phyloP scores from a whole-genome alignment of 345 rosid species.

The Dovyalis caffra region DNA sequence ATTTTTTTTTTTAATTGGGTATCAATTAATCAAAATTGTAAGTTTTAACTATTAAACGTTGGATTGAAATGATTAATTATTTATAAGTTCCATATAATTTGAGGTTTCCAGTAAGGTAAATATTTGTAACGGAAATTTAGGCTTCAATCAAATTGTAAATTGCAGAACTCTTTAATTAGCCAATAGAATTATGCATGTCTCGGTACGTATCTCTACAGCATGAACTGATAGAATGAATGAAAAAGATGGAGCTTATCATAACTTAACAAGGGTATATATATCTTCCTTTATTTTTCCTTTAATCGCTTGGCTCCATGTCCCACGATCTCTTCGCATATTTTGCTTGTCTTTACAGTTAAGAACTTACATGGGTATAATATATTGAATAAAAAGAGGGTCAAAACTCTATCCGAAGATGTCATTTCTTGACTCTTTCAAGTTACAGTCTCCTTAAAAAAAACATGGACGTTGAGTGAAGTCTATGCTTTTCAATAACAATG shows the following conservation, averaged over 20 bases:
- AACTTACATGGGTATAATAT: background rate
- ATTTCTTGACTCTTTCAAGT: background rate
- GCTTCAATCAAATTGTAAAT: background rate
- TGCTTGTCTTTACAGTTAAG: background rate
- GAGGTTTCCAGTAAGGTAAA: too few relatives aligned
- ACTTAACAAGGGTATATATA: background rate
- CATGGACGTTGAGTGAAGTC: conserved; percentile 17
- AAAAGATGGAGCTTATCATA: background rate
- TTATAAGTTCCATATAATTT: too few relatives aligned
- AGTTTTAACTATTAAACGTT: too few relatives aligned
- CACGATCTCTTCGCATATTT: background rate
- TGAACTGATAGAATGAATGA: background rate
- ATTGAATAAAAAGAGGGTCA: background rate
- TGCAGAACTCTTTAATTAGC: background rate
- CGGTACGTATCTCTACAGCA: too few relatives aligned
- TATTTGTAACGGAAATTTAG: background rate
- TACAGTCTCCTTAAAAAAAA: background rate
- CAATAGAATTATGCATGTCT: too few relatives aligned
- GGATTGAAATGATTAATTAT: too few relatives aligned
- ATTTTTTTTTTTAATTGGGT: too few relatives aligned
- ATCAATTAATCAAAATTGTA: too few relatives aligned
- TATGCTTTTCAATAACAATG: background rate
- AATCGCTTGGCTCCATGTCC: background rate
- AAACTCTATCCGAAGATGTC: background rate
- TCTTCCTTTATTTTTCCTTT: too few relatives aligned